Base-by-base conservation (phyloP, 2,329 filamentous ascomycete species). In the Sclerotinia glacialis region DNA sequence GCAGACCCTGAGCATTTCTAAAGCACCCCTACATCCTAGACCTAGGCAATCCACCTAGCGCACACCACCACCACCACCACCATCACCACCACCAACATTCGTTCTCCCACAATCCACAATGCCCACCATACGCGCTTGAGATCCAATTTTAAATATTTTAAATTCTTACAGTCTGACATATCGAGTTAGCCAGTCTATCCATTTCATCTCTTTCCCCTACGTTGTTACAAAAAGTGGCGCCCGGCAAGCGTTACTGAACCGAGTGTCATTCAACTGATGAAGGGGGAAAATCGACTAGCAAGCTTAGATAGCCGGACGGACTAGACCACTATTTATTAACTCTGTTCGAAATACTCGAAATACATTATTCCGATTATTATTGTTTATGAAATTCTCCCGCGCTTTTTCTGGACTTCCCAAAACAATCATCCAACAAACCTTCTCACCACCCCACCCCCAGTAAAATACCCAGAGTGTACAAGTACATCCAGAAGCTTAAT, bases 41-140 rank as follows among this genome's bases (percentile, higher is more conserved):
- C 34, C 67, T 61, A 42, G 26, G 54, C 31, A 64, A 44, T 34
- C 52, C 65, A 40, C 60, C 61, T 49, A 56, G 31, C 49, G 26
- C 34, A 31, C 61, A 49, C 58, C 31, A 61, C 8, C 59, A 44
- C 44, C 49, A 54, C 37, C 18, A 56, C 44, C 49, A 54, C 37
- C 61, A 49, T 44, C 31, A 61, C 8, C 59, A 44, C 44, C 49
- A 54, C 37, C 18, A 56, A 42, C 21, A 56, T 58, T 46, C 61
- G 58, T 61, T n/a, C 58, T 40, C n/a, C 40, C 28, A 26, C 61
- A 37, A 40, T 64, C 61, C 61, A 64, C 61, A 64, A 42, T 56
- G 49, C 53, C 61, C 61, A 64, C 50, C 50, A 58, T 50, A 56
- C 53, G 63, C 63, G 63, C 63, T 65, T 65, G 63, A 50, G 63